These are phyloP conservation scores for Neocucurbitaria cava DNA, from an alignment of 2,329 filamentous ascomycete species.

Conservation along the genomic window DNA sequence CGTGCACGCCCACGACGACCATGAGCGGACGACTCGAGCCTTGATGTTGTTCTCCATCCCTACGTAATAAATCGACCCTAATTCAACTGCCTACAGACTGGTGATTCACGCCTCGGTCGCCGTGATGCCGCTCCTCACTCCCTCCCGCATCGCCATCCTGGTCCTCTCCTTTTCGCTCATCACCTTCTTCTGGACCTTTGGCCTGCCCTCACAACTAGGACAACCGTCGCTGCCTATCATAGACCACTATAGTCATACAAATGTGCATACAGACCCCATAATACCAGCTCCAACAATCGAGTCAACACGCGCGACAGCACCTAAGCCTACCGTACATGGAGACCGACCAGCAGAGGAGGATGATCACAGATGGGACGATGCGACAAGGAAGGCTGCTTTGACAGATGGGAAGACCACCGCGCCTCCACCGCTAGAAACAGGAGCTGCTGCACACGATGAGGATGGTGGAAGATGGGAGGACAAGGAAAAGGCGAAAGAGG, in stretches of 20 bases:
- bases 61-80: not conserved
- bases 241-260: slow-evolving; percentile 30
- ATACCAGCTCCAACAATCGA: slow-evolving; percentile 25
- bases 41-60: not conserved
- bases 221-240: slow-evolving; percentile 30
- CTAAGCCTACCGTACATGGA: slow-evolving; percentile 4
- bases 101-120: slow-evolving; percentile 5
- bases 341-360: slow-evolving; percentile 14
- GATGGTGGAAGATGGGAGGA: slow-evolving; percentile 31
- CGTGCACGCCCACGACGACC: not conserved
- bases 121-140: slow-evolving; percentile 42
- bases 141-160: slow-evolving; percentile 39
- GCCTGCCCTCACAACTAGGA: slow-evolving; percentile 27
- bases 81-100: not conserved
- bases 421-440: slow-evolving; percentile 10
- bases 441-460: slow-evolving; percentile 18
- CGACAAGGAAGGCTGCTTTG: slow-evolving; percentile 1
- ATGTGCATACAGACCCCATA: slow-evolving; percentile 26
- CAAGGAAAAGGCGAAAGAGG: slow-evolving; percentile 11
- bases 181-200: slow-evolving; percentile 43
- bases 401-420: slow-evolving; percentile 1
- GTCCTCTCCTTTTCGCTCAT: slow-evolving; percentile 36
- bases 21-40: not conserved
- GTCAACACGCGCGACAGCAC: slow-evolving; percentile 4
- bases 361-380: slow-evolving; percentile 23